phyloP scores from a whole-genome alignment of 2,329 filamentous ascomycete genomes.

The Alternaria sp. region DNA sequence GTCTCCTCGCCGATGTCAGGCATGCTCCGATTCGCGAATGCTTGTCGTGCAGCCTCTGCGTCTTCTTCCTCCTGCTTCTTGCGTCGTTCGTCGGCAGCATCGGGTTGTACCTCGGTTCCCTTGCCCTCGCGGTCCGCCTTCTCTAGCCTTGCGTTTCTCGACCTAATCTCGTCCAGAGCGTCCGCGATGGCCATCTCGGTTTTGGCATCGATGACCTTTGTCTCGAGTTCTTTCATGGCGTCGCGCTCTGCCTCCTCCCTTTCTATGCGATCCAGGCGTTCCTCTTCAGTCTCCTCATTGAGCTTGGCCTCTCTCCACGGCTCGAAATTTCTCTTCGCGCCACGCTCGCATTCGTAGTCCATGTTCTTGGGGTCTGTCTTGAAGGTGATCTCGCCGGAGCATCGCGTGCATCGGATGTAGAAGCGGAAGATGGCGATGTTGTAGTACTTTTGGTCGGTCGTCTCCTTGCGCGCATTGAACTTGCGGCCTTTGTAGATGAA shows the following conservation, averaged over 20 bases:
- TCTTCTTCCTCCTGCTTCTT: constrained; percentile 78
- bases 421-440: constrained; percentile 87
- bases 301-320: constrained; percentile 77
- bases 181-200: constrained; percentile 96
- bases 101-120: constrained; percentile 59
- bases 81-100: constrained; percentile 63
- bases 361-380: constrained; percentile 94
- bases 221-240: constrained; percentile 93
- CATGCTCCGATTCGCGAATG: constrained; percentile 64
- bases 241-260: constrained; percentile 80
- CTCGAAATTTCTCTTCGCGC: constrained; percentile 92
- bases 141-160: constrained; percentile 86
- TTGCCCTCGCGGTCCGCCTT: constrained; percentile 70
- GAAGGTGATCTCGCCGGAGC: constrained; percentile 87
- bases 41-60: constrained; percentile 77
- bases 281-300: constrained; percentile 81
- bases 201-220: constrained; percentile 91
- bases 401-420: constrained; percentile 86
- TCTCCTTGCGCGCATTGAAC: constrained; percentile 95
- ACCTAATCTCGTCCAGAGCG: constrained; percentile 91
- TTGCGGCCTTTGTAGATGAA: constrained; percentile 94
- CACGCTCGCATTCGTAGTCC: constrained; percentile 82
- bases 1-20: constrained; percentile 60
- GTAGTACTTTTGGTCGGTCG: constrained; percentile 87
- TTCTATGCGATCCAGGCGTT: constrained; percentile 84